phyloP scores from a whole-genome alignment of 148 eudicot species.

The Heliamphora exappendiculata region DNA sequence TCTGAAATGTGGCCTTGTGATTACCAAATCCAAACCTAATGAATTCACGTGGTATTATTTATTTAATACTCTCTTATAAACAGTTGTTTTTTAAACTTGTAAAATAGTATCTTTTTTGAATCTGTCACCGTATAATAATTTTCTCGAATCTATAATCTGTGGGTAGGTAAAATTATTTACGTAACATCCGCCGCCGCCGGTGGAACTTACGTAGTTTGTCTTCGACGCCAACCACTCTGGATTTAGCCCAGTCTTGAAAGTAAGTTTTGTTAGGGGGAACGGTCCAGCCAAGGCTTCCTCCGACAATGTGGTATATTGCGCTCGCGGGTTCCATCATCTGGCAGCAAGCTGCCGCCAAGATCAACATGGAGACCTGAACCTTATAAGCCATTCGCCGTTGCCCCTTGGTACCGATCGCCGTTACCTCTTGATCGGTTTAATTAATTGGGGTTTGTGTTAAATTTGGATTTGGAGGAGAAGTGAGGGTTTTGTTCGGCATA shows the following conservation, averaged over 20 bases:
- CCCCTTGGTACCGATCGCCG: not conserved
- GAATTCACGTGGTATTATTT: too few relatives aligned
- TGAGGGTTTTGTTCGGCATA: not conserved
- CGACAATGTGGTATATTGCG: conserved; percentile 50
- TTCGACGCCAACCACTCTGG: conserved; percentile 35
- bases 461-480: not conserved
- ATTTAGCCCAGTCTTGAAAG: conserved; percentile 46
- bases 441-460: not conserved
- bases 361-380: conserved; percentile 20
- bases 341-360: conserved; percentile 19
- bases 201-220: conserved; percentile 36
- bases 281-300: conserved; percentile 46
- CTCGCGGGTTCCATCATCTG: conserved; percentile 21
- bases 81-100: too few relatives aligned
- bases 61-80: too few relatives aligned
- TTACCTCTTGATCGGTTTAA: not conserved
- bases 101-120: too few relatives aligned
- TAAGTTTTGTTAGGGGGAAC: conserved; percentile 41
- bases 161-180: too few relatives aligned
- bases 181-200: too few relatives aligned
- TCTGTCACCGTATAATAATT: too few relatives aligned
- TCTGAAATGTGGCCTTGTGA: too few relatives aligned
- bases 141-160: too few relatives aligned
- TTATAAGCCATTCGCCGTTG: conserved; percentile 22
- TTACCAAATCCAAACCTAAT: too few relatives aligned